Conservation (phyloP, 768 basidiomycete species). For the Termitomyces sp. region DNA sequence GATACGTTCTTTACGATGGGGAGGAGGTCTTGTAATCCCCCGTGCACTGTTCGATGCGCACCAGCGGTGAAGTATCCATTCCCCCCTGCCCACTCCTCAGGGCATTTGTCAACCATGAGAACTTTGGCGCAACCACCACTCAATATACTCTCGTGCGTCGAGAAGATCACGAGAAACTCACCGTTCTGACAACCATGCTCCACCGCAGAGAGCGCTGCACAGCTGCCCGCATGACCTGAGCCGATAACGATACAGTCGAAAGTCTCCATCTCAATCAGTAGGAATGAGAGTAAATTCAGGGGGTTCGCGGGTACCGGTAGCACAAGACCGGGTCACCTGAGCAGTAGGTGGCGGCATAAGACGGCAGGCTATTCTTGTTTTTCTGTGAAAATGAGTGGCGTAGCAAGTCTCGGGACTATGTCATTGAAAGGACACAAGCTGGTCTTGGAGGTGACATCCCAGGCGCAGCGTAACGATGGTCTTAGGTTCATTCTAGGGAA, state of each 20-base stretch:
- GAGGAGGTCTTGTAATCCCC: constrained; percentile 57
- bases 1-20: constrained; percentile 48
- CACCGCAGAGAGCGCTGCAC: constrained; percentile 57
- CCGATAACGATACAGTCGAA: constrained; percentile 63
- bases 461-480: neutral
- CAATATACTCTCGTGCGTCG: neutral
- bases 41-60: constrained; percentile 61
- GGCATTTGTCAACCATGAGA: constrained; percentile 64
- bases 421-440: too few relatives aligned
- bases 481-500: too few relatives aligned
- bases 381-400: constrained; percentile 3
- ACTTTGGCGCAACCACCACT: constrained; percentile 27
- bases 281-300: neutral
- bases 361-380: neutral
- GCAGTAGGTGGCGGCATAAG: constrained; percentile 3
- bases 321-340: constrained; percentile 8
- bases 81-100: constrained; percentile 61
- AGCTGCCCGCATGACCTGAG: constrained; percentile 65
- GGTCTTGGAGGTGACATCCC: neutral
- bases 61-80: constrained; percentile 76
- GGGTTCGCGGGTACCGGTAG: constrained; percentile 1
- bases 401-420: neutral
- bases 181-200: constrained; percentile 56
- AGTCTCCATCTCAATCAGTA: constrained; percentile 7
- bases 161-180: constrained; percentile 14